phyloP scores from a whole-genome alignment of 805 yeast genomes.

The Ogataea nonfermentans region DNA sequence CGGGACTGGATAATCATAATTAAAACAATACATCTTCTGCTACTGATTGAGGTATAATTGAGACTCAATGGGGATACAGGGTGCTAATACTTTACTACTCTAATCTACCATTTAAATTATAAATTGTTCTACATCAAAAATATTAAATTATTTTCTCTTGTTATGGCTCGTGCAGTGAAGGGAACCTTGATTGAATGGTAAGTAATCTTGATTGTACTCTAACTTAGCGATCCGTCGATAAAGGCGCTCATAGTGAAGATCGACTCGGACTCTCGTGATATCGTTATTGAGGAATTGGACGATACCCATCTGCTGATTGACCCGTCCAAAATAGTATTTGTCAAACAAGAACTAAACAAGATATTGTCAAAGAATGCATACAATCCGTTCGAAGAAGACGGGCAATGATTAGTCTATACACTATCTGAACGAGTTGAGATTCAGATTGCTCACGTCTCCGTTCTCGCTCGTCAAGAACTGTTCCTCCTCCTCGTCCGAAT shows the following conservation, averaged over 20 bases:
- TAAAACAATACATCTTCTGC: no score
- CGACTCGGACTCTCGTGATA: conserved; percentile 73
- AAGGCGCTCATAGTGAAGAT: conserved; percentile 80
- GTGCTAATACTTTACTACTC: no score
- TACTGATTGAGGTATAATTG: no score
- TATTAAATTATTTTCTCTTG: no score
- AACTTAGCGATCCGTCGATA: conserved; percentile 81
- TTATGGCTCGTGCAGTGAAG: conserved; percentile 53
- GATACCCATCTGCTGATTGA: conserved; percentile 87
- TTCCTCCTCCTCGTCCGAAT: conserved; percentile 15
- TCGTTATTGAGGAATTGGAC: conserved; percentile 75
- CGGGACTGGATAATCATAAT: no score
- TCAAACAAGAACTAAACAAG: conserved; percentile 74
- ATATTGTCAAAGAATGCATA: conserved; percentile 80
- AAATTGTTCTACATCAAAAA: background rate
- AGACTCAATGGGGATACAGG: no score
- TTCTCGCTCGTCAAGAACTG: conserved; percentile 18
- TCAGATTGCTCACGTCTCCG: conserved; percentile 25
- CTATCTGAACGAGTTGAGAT: conserved; percentile 16
- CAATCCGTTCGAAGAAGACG: conserved; percentile 57
- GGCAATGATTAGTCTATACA: background rate
- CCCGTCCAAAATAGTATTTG: conserved; percentile 67
- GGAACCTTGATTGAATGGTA: conserved; percentile 51
- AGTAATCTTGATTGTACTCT: conserved; percentile 8
- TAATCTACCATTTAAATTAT: no score